Base-by-base conservation (phyloP, 129 eudicot species). In the Tagetes patula region DNA sequence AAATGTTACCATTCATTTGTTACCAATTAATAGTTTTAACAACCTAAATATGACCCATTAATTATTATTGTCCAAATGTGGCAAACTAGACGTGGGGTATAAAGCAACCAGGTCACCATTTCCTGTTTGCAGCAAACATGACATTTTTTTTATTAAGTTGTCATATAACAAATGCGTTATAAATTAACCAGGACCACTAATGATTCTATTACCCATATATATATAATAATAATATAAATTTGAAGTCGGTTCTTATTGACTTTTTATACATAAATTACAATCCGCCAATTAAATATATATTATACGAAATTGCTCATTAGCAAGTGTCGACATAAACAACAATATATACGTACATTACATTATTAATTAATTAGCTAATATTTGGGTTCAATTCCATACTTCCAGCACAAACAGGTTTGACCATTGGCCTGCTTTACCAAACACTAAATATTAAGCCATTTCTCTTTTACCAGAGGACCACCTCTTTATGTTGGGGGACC, bases 11-110 rank as follows among this genome's bases (percentile, higher is more conserved):
- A 33, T 59, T 59, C n/a, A 8, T 32, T 8, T 2, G 2, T 59
- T 59, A 45, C 67, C 43, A 43, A 61, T 73, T 73, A 34, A 73
- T 61, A 61, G 55, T 34, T 73, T 42, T 36, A 73, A 73, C 77
- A 46, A 61, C 70, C 69, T 40, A 61, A 46, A 62, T 34, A 61
- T 20, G 34, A 73, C 32, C 61, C 77, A 73, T 73, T 73, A 70
- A 73, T 61, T 61, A 47, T 47, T 47, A 30, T 72, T 43, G 77
- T 73, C 70, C 70, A 62, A 6, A 68, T 43, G 70, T 47, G 77
- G 61, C 77, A 61, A 73, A 61, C n/a, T 45, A 58, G 62, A 73
- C 77, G 69, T 73, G 48, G 6, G 8, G 11, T 43, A 43, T 60
- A 14, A 59, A 34, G 65, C 20, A 32, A 2, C 43, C 32, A 31